Conservation (phyloP, 139 green algal genomes). For the Chlamydomonas asymmetrica region DNA sequence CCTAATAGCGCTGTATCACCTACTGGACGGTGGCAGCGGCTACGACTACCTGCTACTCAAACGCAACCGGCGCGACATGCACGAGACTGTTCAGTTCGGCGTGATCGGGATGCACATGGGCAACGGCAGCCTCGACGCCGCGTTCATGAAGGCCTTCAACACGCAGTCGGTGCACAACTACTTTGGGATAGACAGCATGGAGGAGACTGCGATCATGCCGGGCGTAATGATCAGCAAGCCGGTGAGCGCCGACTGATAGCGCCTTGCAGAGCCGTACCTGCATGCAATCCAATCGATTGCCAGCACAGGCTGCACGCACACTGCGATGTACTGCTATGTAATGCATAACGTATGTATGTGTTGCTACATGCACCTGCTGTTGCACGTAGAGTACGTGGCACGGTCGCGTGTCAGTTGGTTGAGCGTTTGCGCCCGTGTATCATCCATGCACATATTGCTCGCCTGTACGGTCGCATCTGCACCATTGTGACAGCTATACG, state of each 20-base stretch:
- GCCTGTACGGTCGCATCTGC: no score
- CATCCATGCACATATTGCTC: no score
- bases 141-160: constrained; percentile 33
- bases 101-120: constrained; percentile 62
- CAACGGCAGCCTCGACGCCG: constrained; percentile 35
- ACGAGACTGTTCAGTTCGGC: constrained; percentile 59
- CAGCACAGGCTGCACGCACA: no score
- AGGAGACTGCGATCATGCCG: constrained; percentile 35
- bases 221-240: constrained; percentile 40
- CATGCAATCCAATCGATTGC: no score
- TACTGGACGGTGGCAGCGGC: constrained; percentile 66
- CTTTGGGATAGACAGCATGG: constrained; percentile 35
- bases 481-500: no score
- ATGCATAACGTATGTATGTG: no score
- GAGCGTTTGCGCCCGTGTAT: no score
- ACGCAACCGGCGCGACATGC: constrained; percentile 17
- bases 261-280: no score
- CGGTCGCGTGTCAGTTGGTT: no score
- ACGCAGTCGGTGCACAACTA: constrained; percentile 29
- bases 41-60: constrained; percentile 51
- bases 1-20: constrained; percentile 60
- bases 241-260: constrained; percentile 3
- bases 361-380: no score
- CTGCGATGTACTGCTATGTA: no score
- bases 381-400: no score